These are phyloP conservation scores for Ganoderma boninense DNA, from an alignment of 1,284 basidiomycete species.

Conservation along the genomic window DNA sequence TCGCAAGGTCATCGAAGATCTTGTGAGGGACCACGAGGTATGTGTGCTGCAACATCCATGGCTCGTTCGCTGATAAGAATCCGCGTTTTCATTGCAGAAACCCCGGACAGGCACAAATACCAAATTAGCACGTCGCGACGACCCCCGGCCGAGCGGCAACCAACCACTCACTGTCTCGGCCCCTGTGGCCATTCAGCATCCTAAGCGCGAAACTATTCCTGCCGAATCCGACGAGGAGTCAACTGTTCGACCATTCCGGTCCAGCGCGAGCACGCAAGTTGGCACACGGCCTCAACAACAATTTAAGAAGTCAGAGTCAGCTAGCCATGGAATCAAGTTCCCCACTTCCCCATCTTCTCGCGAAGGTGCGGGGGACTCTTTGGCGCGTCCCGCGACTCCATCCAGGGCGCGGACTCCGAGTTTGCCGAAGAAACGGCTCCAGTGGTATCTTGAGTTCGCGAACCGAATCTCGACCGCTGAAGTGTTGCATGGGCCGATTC, in stretches of 20 bases:
- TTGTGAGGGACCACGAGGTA: slow-evolving; percentile 27
- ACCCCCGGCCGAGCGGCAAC: neutral
- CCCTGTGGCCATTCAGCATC: slow-evolving; percentile 1
- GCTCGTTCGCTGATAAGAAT: neutral
- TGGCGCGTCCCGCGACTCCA: neutral
- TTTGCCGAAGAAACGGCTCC: slow-evolving; percentile 14
- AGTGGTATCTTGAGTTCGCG: slow-evolving; percentile 39
- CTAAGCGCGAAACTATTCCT: slow-evolving; percentile 1
- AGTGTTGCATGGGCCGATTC: slow-evolving; percentile 26
- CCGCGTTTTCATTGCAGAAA: neutral
- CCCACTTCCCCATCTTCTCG: slow-evolving; percentile 7
- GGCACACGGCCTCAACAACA: neutral
- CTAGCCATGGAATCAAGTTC: neutral
- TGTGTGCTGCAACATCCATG: slow-evolving; percentile 2
- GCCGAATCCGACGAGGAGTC: slow-evolving; percentile 26
- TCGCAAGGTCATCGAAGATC: slow-evolving; percentile 29
- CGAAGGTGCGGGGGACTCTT: neutral
- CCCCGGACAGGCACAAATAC: neutral
- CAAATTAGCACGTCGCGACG: neutral
- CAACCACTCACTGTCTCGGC: neutral
- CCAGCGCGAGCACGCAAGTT: neutral
- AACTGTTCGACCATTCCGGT: slow-evolving; percentile 18
- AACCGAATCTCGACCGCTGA: slow-evolving; percentile 31
- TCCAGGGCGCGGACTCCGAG: neutral
- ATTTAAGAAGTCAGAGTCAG: neutral